Evolutionary conservation across 2,329 filamentous ascomycete genomes (phyloP).

Genomic region (Clonostachys solani): DNA sequence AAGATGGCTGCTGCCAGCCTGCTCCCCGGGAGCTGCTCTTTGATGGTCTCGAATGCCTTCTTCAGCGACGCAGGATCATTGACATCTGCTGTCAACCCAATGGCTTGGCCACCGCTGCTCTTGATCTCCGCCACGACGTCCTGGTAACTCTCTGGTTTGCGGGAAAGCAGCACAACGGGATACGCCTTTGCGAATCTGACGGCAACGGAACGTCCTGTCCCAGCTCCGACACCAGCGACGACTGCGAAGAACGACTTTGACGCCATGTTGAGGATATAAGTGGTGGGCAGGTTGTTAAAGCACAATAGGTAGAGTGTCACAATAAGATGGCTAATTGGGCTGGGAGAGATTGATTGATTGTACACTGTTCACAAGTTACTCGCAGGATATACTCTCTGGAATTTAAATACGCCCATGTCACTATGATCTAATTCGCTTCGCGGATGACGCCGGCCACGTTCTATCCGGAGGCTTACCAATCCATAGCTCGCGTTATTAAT

Average conservation of each 20-base stretch:
- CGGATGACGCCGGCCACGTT: neutral
- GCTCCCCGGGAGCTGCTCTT: slow-evolving; percentile 46
- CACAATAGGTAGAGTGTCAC: too few species aligned
- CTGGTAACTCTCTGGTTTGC: slow-evolving; percentile 60
- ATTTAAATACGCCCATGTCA: too few species aligned
- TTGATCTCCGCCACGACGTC: slow-evolving; percentile 68
- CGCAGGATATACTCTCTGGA: too few species aligned
- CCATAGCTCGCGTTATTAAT: too few species aligned
- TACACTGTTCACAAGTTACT: too few species aligned
- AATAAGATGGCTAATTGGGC: too few species aligned
- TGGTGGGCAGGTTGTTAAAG: too few species aligned
- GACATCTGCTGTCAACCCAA: slow-evolving; percentile 58
- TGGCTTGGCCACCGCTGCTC: slow-evolving; percentile 59
- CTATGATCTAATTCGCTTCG: too few species aligned
- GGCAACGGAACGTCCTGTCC: slow-evolving; percentile 52
- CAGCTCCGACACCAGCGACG: slow-evolving; percentile 68
- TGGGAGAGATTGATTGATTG: too few species aligned
- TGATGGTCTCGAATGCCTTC: slow-evolving; percentile 57
- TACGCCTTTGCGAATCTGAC: slow-evolving; percentile 61
- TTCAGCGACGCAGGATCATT: slow-evolving; percentile 41
- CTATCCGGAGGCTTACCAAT: too few species aligned
- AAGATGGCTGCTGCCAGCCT: slow-evolving; percentile 63
- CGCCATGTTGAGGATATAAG: neutral
- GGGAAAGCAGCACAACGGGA: slow-evolving; percentile 71
- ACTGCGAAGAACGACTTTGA: slow-evolving; percentile 56